Evolutionary conservation across 352 stramenopile species (phyloP).

Genomic region (Phytophthora sp.): DNA sequence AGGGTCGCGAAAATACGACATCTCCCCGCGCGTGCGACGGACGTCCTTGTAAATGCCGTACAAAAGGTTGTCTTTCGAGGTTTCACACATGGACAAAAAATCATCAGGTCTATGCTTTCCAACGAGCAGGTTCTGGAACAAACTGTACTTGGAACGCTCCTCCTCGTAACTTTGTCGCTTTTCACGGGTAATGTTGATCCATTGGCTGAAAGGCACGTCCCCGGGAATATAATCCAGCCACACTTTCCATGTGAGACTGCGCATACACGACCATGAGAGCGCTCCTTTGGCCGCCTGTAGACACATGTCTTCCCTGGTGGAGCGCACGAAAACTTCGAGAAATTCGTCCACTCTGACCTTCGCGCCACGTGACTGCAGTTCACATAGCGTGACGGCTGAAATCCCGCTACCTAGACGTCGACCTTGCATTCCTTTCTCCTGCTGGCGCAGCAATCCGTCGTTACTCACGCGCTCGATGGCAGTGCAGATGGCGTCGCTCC

Average conservation of each 20-base stretch:
- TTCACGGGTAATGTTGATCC: constrained; percentile 35
- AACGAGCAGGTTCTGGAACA: constrained; percentile 42
- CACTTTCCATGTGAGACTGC: constrained; percentile 72
- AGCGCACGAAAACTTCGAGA: constrained; percentile 73
- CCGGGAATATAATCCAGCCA: constrained; percentile 67
- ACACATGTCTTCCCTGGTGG: constrained; percentile 51
- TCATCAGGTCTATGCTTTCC: constrained; percentile 40
- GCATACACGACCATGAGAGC: constrained; percentile 76
- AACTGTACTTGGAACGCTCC: constrained; percentile 32
- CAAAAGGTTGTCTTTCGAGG: constrained; percentile 52
- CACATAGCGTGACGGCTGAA: constrained; percentile 50
- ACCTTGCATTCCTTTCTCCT: constrained; percentile 14
- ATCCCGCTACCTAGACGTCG: constrained; percentile 55
- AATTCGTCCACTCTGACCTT: constrained; percentile 71
- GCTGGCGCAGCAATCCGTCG: constrained; percentile 3
- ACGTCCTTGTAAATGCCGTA: constrained; percentile 82
- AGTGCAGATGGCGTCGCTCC: constrained; percentile 63
- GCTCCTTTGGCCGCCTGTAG: constrained; percentile 65
- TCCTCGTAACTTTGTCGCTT: constrained; percentile 58
- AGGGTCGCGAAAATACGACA: constrained; percentile 63
- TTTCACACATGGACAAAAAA: constrained; percentile 67
- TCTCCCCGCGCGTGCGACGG: constrained; percentile 59
- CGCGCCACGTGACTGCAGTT: constrained; percentile 66
- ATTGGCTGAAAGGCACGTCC: constrained; percentile 55
- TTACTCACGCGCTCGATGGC: constrained; percentile 56